Evolutionary conservation across 495 filamentous ascomycete species (phyloP), one percentile per base, ranked within the genome.

Genomic region (Cryomyces antarcticus): DNA sequence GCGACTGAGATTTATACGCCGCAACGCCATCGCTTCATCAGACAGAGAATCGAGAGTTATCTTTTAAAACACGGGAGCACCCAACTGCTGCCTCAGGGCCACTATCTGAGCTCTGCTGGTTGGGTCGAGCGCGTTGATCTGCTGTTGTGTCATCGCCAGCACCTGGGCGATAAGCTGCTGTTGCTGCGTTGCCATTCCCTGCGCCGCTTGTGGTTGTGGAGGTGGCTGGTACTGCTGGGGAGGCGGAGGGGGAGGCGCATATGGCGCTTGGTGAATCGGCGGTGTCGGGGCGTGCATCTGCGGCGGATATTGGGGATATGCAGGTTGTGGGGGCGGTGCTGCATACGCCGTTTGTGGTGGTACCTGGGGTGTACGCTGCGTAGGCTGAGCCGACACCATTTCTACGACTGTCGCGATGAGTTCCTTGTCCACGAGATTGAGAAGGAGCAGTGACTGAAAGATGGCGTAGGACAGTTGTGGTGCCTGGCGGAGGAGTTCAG

Each of bases 391-490:
- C 6, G 67, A 60, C 7, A 7, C 27, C 7, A 12, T 48, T 51
- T 77, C 71, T 24, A 80, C 65, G 27, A 80, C 68, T 7, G 65
- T 63, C 28, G 65, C 63, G 28, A 80, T 58, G 6, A 71, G 61
- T 29, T 53, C 63, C 30, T 72, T 69, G 51, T 89, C 84, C 42
- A 99, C 89, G 6, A 99, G 73, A 37, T 82, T 82, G 77, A 96
- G 86, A 11, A 95, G 70, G 0, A 99, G 72, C 4, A 99, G 67
- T 5, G 86, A 80, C 58, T 96, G 92, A 66, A 99, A 96, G 50
- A 96, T 82, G 27, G 89, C 92, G 52, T 93, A 96, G 36, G 81
- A 75, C 24, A 99, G 77, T 62, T 99, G 89, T 0, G 89, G 89
- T 0, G 89, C 87, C 61, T 86, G 77, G 44, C 75, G 67, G 24